Base-by-base conservation (phyloP, 78 protist species). In the Planoprotostelium fungivorum region DNA sequence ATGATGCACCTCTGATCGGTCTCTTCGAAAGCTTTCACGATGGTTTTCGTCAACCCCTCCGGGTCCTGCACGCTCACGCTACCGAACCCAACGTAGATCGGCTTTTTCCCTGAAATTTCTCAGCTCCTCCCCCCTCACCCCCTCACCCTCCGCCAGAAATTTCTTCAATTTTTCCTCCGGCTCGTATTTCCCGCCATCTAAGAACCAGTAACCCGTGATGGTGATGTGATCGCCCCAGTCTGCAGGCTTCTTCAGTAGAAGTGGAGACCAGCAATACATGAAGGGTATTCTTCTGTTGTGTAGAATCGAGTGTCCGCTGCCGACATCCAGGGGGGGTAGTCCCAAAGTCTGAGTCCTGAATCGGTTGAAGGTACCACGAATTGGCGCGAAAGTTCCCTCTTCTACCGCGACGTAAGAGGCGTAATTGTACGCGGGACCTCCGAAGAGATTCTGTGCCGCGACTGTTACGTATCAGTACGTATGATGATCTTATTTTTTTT, bases 61-160 rank as follows among this genome's bases (percentile, higher is more conserved):
- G 95, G 95, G 84, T 93, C 92, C 29, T 87, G 90, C 38, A 93
- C 90, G 28, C 89, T 92, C 63, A 93, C 88, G 36, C 83, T 34
- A n/a, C 95, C 95, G 63, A 93, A 93, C 31, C 95, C 95, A 90
- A 93, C 88, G 37, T 93, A 93, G 1, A 93, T 90, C 28, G 95
- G 95, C 38, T 89, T 86, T 51, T 51, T 85, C 35, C 36, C 90
- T 87, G 29, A 28, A 16, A 31, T 35, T 5, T 25, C n/a, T 85
- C 36, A 85, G 16, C 5, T 85, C 36, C 16, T 16, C n/a, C n/a
- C n/a, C n/a, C n/a, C n/a, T n/a, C n/a, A n/a, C n/a, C 5, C n/a
- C 5, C 5, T 85, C 36, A 85, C 87, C 73, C 16, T 51, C 16
- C 16, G 73, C 73, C 31, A 51, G 73, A 51, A 51, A 51, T 5